These are phyloP conservation scores for Cylindrotheca closterium DNA, from an alignment of 108 stramenopile species.

Conservation along the genomic window DNA sequence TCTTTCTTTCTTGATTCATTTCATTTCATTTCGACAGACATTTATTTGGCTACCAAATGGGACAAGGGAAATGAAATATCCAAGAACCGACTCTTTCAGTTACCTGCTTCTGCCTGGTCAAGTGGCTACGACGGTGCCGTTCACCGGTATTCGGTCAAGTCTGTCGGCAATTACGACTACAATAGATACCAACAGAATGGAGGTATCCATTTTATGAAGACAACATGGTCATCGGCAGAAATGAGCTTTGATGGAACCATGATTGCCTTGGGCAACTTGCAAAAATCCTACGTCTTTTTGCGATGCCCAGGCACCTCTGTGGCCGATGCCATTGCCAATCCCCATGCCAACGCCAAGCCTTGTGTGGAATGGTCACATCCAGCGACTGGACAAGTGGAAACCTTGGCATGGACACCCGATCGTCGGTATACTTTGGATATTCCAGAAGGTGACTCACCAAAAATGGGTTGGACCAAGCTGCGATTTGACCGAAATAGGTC, in stretches of 20 bases:
- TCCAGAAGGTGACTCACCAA: slow-evolving; percentile 3
- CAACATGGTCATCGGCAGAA: neutral
- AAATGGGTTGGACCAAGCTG: neutral
- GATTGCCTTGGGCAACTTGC: neutral
- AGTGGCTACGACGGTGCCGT: neutral
- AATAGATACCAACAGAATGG: neutral
- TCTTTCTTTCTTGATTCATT: neutral
- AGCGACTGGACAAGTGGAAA: neutral
- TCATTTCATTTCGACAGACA: neutral
- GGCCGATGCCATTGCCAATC: neutral
- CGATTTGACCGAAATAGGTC: neutral
- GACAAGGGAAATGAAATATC: neutral
- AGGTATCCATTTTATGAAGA: neutral
- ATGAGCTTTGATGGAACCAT: slow-evolving; percentile 4
- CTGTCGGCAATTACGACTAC: neutral
- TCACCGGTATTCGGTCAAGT: neutral
- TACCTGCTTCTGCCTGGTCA: neutral
- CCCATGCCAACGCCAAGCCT: neutral
- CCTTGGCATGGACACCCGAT: neutral
- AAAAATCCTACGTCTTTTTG: neutral
- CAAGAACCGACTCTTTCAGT: neutral
- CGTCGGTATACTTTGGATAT: neutral
- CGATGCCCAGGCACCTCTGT: neutral
- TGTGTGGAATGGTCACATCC: neutral
- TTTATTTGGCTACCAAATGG: neutral